These are phyloP conservation scores for Ceriops tagal DNA, from an alignment of 345 rosid species.

Conservation along the genomic window DNA sequence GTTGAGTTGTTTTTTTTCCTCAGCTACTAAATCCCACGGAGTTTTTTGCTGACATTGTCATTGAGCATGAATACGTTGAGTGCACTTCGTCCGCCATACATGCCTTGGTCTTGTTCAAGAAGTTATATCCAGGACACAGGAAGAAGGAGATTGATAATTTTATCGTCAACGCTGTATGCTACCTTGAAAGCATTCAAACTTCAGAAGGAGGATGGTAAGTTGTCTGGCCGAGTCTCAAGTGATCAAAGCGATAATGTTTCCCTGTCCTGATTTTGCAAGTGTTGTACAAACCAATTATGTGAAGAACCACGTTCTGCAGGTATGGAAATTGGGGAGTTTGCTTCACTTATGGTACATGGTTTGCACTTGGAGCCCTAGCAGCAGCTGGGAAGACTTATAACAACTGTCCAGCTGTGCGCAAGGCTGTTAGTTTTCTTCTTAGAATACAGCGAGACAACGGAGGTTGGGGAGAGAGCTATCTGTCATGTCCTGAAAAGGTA, in stretches of 20 bases:
- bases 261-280: not conserved
- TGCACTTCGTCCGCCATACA: conserved; percentile 50
- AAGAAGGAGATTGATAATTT: conserved; percentile 43
- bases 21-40: conserved; percentile 56
- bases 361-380: conserved; percentile 46
- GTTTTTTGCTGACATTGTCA: conserved; percentile 27
- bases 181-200: conserved; percentile 38
- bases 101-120: conserved; percentile 35
- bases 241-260: no score
- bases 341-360: conserved; percentile 47
- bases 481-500: conserved; percentile 50
- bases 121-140: conserved; percentile 45
- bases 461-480: conserved; percentile 62
- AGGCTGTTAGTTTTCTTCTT: conserved; percentile 43
- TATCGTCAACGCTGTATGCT: conserved; percentile 35
- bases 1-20: not conserved
- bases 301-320: conserved; percentile 11
- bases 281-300: not conserved
- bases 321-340: conserved; percentile 64
- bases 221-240: no score
- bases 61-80: conserved; percentile 36
- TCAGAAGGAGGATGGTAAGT: conserved; percentile 54
- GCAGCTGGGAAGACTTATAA: conserved; percentile 45
- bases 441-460: conserved; percentile 36
- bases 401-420: conserved; percentile 31